Base-by-base conservation (phyloP, 2,329 filamentous ascomycete species). In the Periconia sp. region DNA sequence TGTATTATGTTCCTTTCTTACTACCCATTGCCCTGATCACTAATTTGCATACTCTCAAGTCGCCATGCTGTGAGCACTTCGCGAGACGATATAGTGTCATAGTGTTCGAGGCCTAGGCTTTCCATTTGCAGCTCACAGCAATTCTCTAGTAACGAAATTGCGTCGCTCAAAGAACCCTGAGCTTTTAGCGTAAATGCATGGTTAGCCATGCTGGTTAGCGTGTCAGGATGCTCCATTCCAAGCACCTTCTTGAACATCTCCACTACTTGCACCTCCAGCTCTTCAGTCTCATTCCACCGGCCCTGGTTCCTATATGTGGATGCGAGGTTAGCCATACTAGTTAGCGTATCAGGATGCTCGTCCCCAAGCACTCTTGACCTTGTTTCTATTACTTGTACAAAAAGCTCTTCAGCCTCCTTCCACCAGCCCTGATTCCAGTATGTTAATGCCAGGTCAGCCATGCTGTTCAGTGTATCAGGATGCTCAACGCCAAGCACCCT, bases 241-340 rank as follows among this genome's bases (percentile, higher is more conserved):
- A 45, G 42, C 19, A 45, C 42, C 42, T n/a, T 45, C 42, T 46
- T 46, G 14, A 19, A 5, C 13, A 23, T 31, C 44, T 46, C 27
- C 27, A 46, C 31, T n/a, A 46, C 44, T 46, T 46, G 13, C 20
- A 46, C 20, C 20, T 33, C 44, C 31, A 46, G 44, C 44, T 46
- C 23, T 33, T 40, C 44, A n/a, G 47, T 37, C 47, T 49, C 37
- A 7, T 49, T 49, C 37, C 44, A 52, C 18, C 50, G 50, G 6
- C 45, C 45, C 42, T 52, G 30, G n/a, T n/a, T n/a, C n/a, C n/a
- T n/a, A n/a, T n/a, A n/a, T n/a, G n/a, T n/a, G n/a, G n/a, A n/a
- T n/a, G n/a, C n/a, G n/a, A n/a, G n/a, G n/a, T n/a, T n/a, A n/a
- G n/a, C n/a, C n/a, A n/a, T n/a, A n/a, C n/a, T n/a, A n/a, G n/a